Evolutionary conservation across 2,329 filamentous ascomycete genomes (phyloP), one percentile per base, ranked within the genome.

Genomic region (Fusarium heterosporum): DNA sequence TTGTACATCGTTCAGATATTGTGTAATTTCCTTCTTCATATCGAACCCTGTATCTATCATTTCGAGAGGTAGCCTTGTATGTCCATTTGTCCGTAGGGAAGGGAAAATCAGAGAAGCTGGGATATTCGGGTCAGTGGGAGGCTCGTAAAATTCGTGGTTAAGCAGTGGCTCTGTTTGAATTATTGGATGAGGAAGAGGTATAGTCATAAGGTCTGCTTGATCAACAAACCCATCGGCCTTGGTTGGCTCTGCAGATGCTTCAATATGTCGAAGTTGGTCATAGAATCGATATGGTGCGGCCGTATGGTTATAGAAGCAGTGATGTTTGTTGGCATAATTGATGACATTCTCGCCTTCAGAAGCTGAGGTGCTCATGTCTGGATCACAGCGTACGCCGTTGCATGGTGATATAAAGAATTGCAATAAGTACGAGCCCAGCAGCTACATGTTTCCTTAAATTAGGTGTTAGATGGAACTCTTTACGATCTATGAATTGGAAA

Each of bases 301-400:
- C 32, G 25, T 62, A 29, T 77, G 61, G 38, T 74, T 54, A 19
- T 36, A 42, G 29, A 79, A 76, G 50, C 74, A 79, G 14, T 41
- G 40, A 6, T 74, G 64, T 19, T 51, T 43, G 22, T 64, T 69
- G 11, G 71, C 77, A 36, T 77, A 78, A 19, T 72, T 64, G 19
- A 63, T 67, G 4, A 65, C 72, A 6, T 62, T 6, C 51, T 38
- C 67, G 68, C 10, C 25, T 39, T 41, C n/a, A 28, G n/a, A 30
- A 32, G 32, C 47, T 17, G 46, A 57, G 36, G 29, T 14, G 41
- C 34, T 54, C 65, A 68, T 69, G 14, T 19, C 28, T 26, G n/a
- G 22, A 12, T 12, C 22, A 26, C 1, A 11, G 26, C 4, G 12
- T 19, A n/a, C 42, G 25, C 38, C 45, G 39, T 39, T 8, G 17